A percentile compares a stretch with the other conserved stretches of the same genome.
Conservation (phyloP, 2,329 filamentous ascomycete genomes). For the Rutstroemia sp. region DNA sequence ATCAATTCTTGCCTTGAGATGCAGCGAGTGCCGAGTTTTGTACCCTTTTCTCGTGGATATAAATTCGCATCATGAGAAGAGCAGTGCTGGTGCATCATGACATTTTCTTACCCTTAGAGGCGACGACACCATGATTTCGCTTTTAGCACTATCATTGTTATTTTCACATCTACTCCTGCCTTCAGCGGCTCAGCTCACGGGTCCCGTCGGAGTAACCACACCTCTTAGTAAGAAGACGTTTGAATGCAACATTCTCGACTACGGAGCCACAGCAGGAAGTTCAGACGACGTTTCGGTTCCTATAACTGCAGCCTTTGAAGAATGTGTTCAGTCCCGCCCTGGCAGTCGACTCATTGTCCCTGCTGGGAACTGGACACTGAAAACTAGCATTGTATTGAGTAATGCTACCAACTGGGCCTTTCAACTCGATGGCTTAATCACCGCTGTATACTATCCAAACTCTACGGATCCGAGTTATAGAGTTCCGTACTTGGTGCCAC, state of each 20-base stretch:
- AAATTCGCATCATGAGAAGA: too few relatives aligned
- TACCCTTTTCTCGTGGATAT: too few relatives aligned
- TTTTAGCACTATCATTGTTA: not conserved
- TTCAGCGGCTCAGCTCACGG: slow-evolving; percentile 1
- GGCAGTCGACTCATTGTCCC: slow-evolving; percentile 7
- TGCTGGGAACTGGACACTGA: slow-evolving; percentile 36
- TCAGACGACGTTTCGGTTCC: slow-evolving; percentile 28
- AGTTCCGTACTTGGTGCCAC: slow-evolving; percentile 1
- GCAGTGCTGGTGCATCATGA: too few relatives aligned
- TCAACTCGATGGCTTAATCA: slow-evolving; percentile 46
- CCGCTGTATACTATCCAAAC: slow-evolving; percentile 31
- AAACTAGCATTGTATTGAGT: slow-evolving; percentile 41
- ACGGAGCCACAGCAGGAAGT: slow-evolving; percentile 28
- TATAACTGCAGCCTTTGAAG: slow-evolving; percentile 24
- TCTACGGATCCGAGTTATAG: not conserved
- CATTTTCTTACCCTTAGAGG: not conserved
- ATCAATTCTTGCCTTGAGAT: not conserved
- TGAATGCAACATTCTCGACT: slow-evolving; percentile 30
- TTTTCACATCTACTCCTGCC: not conserved
- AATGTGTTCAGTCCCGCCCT: slow-evolving; percentile 21
- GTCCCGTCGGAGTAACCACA: slow-evolving; percentile 26
- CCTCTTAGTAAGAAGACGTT: slow-evolving; percentile 23
- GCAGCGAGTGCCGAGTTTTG: not conserved
- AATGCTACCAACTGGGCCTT: slow-evolving; percentile 42
- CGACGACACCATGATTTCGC: slow-evolving; percentile 2